Percentiles rank a stretch among this genome's conserved stretches.
phyloP scores from a whole-genome alignment of 2,329 filamentous ascomycete species.

The Triangularia setosa region DNA sequence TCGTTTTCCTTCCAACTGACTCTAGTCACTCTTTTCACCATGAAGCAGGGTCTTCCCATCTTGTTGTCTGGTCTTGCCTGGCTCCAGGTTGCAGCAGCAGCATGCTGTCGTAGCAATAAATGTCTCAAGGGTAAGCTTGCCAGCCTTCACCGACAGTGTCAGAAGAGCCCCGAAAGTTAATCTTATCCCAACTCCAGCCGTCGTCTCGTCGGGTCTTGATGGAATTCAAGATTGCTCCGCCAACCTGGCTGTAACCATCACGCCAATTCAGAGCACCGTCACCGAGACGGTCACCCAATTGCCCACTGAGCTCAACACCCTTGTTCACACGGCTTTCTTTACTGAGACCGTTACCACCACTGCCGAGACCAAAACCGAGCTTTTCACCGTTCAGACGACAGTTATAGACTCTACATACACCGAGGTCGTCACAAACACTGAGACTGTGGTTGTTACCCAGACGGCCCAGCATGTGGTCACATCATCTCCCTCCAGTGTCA shows the following conservation, averaged over 20 bases:
- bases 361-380: neutral
- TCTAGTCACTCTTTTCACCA: neutral
- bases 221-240: neutral
- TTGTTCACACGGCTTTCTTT: conserved; percentile 1
- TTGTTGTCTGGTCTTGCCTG: conserved; percentile 2
- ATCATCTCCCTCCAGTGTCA: neutral
- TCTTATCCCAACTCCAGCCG: neutral
- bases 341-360: conserved; percentile 8
- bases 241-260: neutral
- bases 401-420: neutral
- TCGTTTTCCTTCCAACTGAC: neutral
- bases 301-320: conserved; percentile 2
- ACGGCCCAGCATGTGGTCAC: neutral
- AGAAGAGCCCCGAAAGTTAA: neutral
- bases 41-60: conserved; percentile 5
- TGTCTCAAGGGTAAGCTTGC: conserved; percentile 3
- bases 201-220: neutral
- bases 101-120: conserved; percentile 8
- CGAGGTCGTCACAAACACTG: neutral
- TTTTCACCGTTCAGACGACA: neutral
- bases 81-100: conserved; percentile 4
- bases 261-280: neutral
- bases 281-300: neutral
- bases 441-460: neutral
- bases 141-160: neutral